A percentile compares a stretch with the other conserved stretches of the same genome.
Conservation (phyloP, 2,329 filamentous ascomycete genomes). For the Scytalidium sp. region DNA sequence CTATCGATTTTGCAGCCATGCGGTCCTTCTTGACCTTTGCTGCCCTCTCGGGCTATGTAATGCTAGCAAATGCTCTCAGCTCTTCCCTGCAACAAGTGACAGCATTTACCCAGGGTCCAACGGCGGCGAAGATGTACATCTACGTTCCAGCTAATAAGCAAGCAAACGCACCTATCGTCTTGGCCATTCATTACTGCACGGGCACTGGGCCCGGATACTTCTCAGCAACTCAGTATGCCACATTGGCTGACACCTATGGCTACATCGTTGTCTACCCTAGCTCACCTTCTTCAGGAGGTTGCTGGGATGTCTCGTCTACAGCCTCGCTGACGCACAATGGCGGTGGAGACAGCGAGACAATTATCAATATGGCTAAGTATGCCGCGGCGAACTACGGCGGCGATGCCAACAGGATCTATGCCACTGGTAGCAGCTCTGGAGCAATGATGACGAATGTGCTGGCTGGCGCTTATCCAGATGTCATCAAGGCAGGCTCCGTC, state of each 20-base stretch:
- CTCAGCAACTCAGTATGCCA: slow-evolving; percentile 40
- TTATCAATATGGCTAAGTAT: slow-evolving; percentile 59
- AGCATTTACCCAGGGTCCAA: slow-evolving; percentile 18
- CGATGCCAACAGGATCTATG: slow-evolving; percentile 49
- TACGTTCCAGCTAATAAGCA: slow-evolving; percentile 19
- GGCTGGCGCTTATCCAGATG: slow-evolving; percentile 43
- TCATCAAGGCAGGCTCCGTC: slow-evolving; percentile 41
- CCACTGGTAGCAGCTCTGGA: slow-evolving; percentile 46
- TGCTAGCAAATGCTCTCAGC: slow-evolving; percentile 4
- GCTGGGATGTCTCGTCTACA: slow-evolving; percentile 56
- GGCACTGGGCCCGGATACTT: slow-evolving; percentile 39
- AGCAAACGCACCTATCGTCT: slow-evolving; percentile 17
- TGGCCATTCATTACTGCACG: slow-evolving; percentile 23
- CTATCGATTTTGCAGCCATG: not conserved
- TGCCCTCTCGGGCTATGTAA: not conserved
- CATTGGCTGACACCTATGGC: slow-evolving; percentile 49
- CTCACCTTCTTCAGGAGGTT: slow-evolving; percentile 47
- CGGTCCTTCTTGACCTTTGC: slow-evolving; percentile 1
- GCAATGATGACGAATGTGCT: slow-evolving; percentile 53
- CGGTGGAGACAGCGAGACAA: slow-evolving; percentile 52
- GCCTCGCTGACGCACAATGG: slow-evolving; percentile 52
- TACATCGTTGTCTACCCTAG: slow-evolving; percentile 59
- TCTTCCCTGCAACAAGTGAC: slow-evolving; percentile 14
- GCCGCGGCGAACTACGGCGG: slow-evolving; percentile 49
- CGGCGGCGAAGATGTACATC: slow-evolving; percentile 21